Conservation (phyloP, 1,284 basidiomycete species). For the Leucoagaricus sp. region DNA sequence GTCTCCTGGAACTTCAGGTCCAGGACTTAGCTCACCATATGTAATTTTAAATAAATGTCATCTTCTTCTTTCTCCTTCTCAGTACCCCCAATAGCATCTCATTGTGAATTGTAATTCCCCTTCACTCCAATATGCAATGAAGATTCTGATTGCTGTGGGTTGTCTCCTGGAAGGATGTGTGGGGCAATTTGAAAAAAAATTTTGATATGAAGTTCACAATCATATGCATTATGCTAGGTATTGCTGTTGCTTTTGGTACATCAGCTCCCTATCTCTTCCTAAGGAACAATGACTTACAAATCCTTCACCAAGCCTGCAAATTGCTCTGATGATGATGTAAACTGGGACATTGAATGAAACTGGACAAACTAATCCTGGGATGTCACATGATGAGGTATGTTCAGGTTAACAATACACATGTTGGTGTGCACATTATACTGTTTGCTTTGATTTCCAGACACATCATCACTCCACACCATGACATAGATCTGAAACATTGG, state of each 20-base stretch:
- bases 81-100: no score
- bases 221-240: constrained; percentile 25
- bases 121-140: no score
- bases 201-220: constrained; percentile 24
- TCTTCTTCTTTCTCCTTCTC: no score
- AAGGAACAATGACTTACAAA: constrained; percentile 1
- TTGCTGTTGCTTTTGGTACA: background rate
- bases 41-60: no score
- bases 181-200: constrained; percentile 26
- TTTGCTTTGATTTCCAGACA: no score
- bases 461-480: constrained; percentile 22
- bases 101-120: no score
- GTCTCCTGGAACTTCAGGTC: no score
- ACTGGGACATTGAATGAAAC: constrained; percentile 34
- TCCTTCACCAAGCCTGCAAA: constrained; percentile 22
- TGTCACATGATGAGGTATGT: constrained; percentile 25
- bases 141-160: constrained; percentile 35
- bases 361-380: constrained; percentile 35
- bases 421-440: constrained; percentile 35
- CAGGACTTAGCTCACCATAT: no score
- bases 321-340: constrained; percentile 32
- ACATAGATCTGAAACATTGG: constrained; percentile 9
- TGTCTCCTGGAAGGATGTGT: constrained; percentile 33
- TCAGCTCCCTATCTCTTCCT: background rate
- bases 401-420: constrained; percentile 26